Evolutionary conservation across 495 filamentous ascomycete genomes (phyloP), one percentile per base, ranked within the genome.

Genomic region (Trichoderma reesei): DNA sequence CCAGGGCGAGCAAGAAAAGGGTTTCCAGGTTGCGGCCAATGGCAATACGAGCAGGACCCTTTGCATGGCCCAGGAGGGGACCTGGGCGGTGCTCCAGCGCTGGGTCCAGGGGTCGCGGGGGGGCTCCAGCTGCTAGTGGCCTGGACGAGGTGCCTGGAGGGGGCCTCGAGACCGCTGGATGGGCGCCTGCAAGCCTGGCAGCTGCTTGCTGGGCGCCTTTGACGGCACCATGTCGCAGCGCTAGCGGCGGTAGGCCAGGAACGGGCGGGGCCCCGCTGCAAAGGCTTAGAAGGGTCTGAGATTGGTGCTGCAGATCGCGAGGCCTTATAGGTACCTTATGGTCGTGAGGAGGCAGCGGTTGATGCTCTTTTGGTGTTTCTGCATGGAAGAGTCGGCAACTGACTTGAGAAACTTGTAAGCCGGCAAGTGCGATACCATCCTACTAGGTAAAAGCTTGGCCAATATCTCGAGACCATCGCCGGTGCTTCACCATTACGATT

Each of bases 261-360:
- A 56, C 51, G 51, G 51, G 51, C 51, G 51, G 51, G 51, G 51
- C 51, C 51, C 51, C 51, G 51, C 51, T 56, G 51, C 13, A 56
- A 56, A 20, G 51, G 20, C 16, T 56, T n/a, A n/a, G n/a, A n/a
- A n/a, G n/a, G n/a, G n/a, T n/a, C n/a, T n/a, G n/a, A n/a, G n/a
- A n/a, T 39, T 39, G 37, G 5, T 39, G 37, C 37, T 39, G 51
- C 51, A 56, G 51, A 56, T 56, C 51, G n/a, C n/a, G n/a, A n/a
- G n/a, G n/a, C n/a, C n/a, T n/a, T n/a, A n/a, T n/a, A n/a, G n/a
- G n/a, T n/a, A n/a, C n/a, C n/a, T n/a, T n/a, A n/a, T n/a, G n/a
- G n/a, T n/a, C n/a, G n/a, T n/a, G n/a, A n/a, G n/a, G n/a, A n/a
- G n/a, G n/a, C n/a, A n/a, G n/a, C n/a, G n/a, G n/a, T n/a, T n/a